Conservation (phyloP, 495 filamentous ascomycete genomes). For the Penicillium daleae region DNA sequence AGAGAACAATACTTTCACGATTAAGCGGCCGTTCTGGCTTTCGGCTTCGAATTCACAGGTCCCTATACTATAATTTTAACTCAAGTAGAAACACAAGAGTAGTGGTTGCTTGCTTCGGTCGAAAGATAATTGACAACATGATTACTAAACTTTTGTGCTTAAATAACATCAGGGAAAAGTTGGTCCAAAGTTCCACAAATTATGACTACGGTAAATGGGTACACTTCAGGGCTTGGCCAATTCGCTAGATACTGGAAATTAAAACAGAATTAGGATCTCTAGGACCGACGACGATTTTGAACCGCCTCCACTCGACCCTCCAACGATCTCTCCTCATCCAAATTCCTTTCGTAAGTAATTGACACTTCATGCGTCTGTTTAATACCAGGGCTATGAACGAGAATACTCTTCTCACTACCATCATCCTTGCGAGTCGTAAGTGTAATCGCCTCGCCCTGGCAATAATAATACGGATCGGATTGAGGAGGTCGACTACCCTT, state of each 20-base stretch:
- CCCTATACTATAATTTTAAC: too few species aligned
- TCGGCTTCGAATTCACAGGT: too few species aligned
- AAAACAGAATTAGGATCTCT: not conserved
- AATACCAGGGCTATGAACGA: not conserved
- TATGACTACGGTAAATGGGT: not conserved
- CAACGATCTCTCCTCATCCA: not conserved
- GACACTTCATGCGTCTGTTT: conserved; percentile 1
- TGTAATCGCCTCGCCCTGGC: not conserved
- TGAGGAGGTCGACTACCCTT: not conserved
- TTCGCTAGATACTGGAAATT: not conserved
- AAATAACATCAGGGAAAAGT: not conserved
- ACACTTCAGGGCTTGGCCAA: not conserved
- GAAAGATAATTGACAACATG: not conserved
- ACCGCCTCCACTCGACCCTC: not conserved
- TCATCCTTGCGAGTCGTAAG: not conserved
- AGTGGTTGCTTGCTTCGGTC: not conserved
- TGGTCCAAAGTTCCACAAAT: not conserved
- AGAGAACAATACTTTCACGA: too few species aligned
- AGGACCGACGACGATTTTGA: not conserved
- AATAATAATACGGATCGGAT: conserved; percentile 2
- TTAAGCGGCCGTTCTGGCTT: too few species aligned
- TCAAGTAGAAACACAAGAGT: not conserved
- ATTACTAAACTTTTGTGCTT: not conserved
- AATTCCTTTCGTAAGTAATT: conserved; percentile 4
- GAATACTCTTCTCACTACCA: not conserved